Conservation (phyloP, 1,284 basidiomycete genomes). For the Cutaneotrichosporon sp. region DNA sequence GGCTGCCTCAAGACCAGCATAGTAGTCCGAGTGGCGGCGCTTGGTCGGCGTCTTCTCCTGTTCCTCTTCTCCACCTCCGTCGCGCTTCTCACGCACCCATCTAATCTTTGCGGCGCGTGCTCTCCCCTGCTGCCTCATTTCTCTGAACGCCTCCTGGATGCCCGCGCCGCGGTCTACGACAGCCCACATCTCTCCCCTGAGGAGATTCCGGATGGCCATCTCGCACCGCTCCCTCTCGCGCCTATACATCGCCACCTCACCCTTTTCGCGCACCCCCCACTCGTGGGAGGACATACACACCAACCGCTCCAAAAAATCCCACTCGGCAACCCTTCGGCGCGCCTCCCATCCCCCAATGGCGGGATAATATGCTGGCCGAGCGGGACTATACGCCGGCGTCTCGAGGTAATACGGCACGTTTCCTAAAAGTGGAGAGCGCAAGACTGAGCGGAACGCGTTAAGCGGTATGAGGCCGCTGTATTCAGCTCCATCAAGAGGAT, state of each 20-base stretch:
- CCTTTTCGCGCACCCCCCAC: constrained; percentile 2
- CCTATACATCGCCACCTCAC: not conserved
- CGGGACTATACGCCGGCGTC: constrained; percentile 12
- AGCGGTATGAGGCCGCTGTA: constrained; percentile 17
- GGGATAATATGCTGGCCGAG: not conserved
- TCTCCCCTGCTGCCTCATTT: not conserved
- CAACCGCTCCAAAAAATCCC: constrained; percentile 17
- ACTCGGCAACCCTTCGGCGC: constrained; percentile 9
- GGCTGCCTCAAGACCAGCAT: not conserved
- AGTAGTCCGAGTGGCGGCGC: not conserved
- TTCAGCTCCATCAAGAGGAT: not conserved
- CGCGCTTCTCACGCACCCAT: not conserved
- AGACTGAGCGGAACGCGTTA: constrained; percentile 13
- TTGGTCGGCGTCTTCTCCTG: not conserved
- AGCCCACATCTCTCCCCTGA: constrained; percentile 1
- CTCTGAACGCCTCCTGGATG: not conserved
- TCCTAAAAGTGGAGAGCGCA: constrained; percentile 13
- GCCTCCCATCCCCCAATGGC: not conserved
- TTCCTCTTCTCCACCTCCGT: not conserved
- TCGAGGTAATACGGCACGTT: constrained; percentile 23
- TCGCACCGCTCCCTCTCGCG: constrained; percentile 3
- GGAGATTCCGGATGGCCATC: constrained; percentile 6
- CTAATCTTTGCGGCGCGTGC: not conserved
- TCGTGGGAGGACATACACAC: constrained; percentile 6
- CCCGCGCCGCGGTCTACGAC: not conserved